Evolutionary conservation across 192 early-diverging fungal genomes (phyloP), one percentile per base, ranked within the genome.

Genomic region (Tieghemiomyces parasiticus): DNA sequence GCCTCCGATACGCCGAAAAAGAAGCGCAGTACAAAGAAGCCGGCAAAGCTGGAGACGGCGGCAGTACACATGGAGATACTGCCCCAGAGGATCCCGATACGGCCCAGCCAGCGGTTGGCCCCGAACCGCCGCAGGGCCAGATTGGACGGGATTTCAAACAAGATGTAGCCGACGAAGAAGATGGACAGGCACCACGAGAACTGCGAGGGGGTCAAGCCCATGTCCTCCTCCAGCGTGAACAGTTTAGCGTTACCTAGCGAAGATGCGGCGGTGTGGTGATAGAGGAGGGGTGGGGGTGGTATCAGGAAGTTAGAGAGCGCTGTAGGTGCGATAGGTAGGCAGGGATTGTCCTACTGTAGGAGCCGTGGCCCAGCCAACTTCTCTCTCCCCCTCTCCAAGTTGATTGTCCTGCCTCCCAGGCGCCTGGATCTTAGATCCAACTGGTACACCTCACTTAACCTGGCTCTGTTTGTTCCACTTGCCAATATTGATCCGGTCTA

Each of bases 111-210:
- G 1, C 71, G 53, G 1, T 75, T 31, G 14, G 88, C 75, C n/a
- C 73, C 73, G 42, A 82, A 64, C 4, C 71, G 75, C 22, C 84
- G 85, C 52, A 90, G 63, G 19, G 88, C 66, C 52, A 85, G 71
- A 74, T 89, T 92, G 46, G 82, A 82, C 4, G 88, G 89, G 9
- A 91, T 71, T 66, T 91, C 86, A 58, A 83, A 89, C 33, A 88
- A 52, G 45, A 84, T 80, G 68, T 89, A 84, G 4, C 67, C 71
- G 58, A 76, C 58, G 33, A 72, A 76, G 69, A 78, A 78, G 46
- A 73, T 61, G 33, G 69, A 73, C 32, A 76, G 68, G 3, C 66
- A 72, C 44, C 68, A 72, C 64, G 67, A 74, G 59, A 69, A 70
- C 53, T 59, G 35, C 1, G 52, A 42, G 26, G 71, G 51, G 28